These are phyloP conservation scores for Colletotrichum chrysophilum DNA, from an alignment of 2,329 filamentous ascomycete genomes.

Conservation along the genomic window DNA sequence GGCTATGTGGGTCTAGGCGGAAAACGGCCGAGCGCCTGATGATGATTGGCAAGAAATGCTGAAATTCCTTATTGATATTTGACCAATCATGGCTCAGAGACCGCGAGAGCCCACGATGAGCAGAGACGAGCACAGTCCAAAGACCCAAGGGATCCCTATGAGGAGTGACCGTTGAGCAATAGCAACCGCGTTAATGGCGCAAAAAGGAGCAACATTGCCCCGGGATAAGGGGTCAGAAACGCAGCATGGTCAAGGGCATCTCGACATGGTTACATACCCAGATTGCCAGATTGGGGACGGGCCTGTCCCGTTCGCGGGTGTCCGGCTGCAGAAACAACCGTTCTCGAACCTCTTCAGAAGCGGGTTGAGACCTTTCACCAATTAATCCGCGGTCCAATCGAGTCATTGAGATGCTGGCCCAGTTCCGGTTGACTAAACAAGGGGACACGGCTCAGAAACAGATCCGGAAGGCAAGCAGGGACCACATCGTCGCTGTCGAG, in stretches of 20 bases:
- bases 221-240: background rate
- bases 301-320: conserved; percentile 1
- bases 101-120: background rate
- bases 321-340: background rate
- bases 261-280: background rate
- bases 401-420: background rate
- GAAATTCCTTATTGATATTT: background rate
- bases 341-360: conserved; percentile 11
- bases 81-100: conserved; percentile 2
- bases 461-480: background rate
- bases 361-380: background rate
- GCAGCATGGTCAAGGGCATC: conserved; percentile 13
- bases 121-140: background rate
- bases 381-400: conserved; percentile 4
- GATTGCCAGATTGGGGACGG: background rate
- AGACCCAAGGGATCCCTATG: background rate
- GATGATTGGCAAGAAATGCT: conserved; percentile 22
- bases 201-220: background rate
- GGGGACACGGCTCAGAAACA: background rate
- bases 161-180: background rate
- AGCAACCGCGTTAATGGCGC: conserved; percentile 4
- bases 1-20: conserved; percentile 4
- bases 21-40: background rate
- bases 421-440: background rate
- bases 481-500: background rate